These are phyloP conservation scores for Hypericum androsaemum DNA, from an alignment of 345 rosid species.

Conservation along the genomic window DNA sequence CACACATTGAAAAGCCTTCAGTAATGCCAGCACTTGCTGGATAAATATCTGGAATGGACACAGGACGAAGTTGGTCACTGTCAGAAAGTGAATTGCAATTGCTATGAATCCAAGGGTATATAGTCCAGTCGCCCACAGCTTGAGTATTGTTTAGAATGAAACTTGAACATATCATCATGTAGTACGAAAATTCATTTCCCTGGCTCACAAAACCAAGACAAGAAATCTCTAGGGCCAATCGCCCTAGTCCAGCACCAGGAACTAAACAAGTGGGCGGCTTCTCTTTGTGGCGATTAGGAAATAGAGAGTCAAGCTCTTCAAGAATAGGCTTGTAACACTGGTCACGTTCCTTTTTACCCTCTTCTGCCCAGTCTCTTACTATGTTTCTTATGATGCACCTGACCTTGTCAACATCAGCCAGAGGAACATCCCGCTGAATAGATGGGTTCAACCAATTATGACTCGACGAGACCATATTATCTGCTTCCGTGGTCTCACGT, in stretches of 20 bases:
- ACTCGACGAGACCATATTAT: too few relatives aligned
- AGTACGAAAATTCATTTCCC: conserved; percentile 98
- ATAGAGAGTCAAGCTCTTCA: conserved; percentile 59
- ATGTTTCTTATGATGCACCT: conserved; percentile 92
- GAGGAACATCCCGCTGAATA: too few relatives aligned
- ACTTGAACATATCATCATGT: conserved; percentile 99
- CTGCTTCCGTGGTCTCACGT: conserved; percentile 26
- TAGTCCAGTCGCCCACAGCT: conserved; percentile 69
- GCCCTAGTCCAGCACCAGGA: too few relatives aligned
- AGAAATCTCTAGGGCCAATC: conserved; percentile 93
- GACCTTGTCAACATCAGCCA: too few relatives aligned
- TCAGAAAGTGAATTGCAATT: too few relatives aligned
- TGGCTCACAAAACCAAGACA: conserved; percentile 89
- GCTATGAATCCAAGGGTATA: conserved; percentile 95
- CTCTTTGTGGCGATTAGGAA: conserved; percentile 55
- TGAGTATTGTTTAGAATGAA: conserved; percentile 78
- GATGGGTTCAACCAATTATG: too few relatives aligned
- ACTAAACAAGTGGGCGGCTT: conserved; percentile 96
- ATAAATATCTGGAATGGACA: conserved; percentile 75
- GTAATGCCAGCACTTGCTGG: conserved; percentile 99
- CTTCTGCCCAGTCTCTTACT: conserved; percentile 98
- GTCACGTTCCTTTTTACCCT: conserved; percentile 88
- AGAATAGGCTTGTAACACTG: conserved; percentile 90
- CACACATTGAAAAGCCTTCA: conserved; percentile 99
- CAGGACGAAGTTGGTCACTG: conserved; percentile 75